phyloP scores from a whole-genome alignment of 2,329 filamentous ascomycete genomes.

The Talaromyces sp. region DNA sequence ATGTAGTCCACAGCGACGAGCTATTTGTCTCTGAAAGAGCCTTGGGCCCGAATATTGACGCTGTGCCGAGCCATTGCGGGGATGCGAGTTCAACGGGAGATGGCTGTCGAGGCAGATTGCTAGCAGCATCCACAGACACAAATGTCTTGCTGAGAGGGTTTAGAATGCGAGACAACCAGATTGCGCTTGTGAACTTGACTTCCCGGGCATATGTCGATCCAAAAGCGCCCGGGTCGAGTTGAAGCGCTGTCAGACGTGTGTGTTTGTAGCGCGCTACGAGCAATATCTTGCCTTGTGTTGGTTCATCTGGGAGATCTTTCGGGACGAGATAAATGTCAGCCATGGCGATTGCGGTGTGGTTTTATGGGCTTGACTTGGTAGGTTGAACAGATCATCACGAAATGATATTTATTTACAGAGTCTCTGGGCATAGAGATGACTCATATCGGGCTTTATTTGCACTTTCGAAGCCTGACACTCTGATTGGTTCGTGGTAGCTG shows the following conservation, averaged over 20 bases:
- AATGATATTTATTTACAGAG: background rate
- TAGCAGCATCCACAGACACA: conserved; percentile 14
- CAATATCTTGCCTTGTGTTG: background rate
- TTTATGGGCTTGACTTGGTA: background rate
- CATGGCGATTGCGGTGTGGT: background rate
- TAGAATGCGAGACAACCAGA: conserved; percentile 23
- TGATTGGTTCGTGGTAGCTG: background rate
- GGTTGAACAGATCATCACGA: background rate
- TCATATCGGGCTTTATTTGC: background rate
- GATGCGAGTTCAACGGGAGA: background rate
- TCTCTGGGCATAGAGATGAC: background rate
- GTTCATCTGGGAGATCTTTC: background rate
- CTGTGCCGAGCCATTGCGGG: conserved; percentile 25
- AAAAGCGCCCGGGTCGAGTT: conserved; percentile 23
- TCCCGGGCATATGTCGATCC: conserved; percentile 25
- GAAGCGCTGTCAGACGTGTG: conserved; percentile 21
- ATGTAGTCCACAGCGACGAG: background rate
- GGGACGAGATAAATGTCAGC: background rate
- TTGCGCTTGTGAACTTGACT: conserved; percentile 16
- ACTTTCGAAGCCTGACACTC: background rate
- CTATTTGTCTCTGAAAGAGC: conserved; percentile 6
- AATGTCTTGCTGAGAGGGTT: conserved; percentile 22
- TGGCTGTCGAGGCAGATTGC: no score
- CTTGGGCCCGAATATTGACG: conserved; percentile 22
- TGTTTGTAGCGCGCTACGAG: conserved; percentile 16